Base-by-base conservation (phyloP, 2,329 filamentous ascomycete genomes). In the Aspergillus puulaauensis region DNA sequence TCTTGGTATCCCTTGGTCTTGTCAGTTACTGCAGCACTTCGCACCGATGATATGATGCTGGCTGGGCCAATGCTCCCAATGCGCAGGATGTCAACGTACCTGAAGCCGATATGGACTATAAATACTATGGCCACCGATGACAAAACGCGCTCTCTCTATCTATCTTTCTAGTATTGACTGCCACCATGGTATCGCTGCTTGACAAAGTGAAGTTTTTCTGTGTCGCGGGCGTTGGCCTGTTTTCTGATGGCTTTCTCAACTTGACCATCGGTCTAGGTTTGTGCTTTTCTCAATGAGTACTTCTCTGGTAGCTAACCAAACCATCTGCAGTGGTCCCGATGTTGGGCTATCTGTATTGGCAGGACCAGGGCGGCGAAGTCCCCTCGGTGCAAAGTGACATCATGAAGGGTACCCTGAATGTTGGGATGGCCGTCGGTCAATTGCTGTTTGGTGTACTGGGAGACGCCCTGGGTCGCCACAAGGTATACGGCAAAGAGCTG, bases 211-310 rank as follows among this genome's bases (percentile, higher is more conserved):
- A 37, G 6, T 52, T 52, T n/a, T 37, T 52, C 5, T 15, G 31
- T 12, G 44, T 39, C 2, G 50, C 50, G 9, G 50, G 50, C 12
- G 50, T 44, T 15, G 50, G 50, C 17, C 44, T 52, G 15, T 52
- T 52, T 12, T 24, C 50, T 7, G 50, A 52, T 52, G 50, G 50
- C 12, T 52, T 43, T 33, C 37, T 52, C 5, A 52, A 52, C 17
- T 15, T 52, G 6, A 44, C 37, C 8, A 52, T 52, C 8, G 50
- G 50, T 3, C 21, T 52, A n/a, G 50, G 50, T 21, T 4, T 21
- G 21, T 21, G 21, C 21, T 21, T 21, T 21, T 21, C 21, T 3
- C 21, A 21, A 21, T 3, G 21, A 21, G 21, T 21, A 21, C 21
- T 21, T 3, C 21, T 21, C 21, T 21, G 21, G 21, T 45, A 35